A percentile compares a stretch with the other conserved stretches of the same genome.
These are phyloP conservation scores for Obelidium mucronatum DNA, from an alignment of 192 early-diverging fungal species.

Conservation along the genomic window DNA sequence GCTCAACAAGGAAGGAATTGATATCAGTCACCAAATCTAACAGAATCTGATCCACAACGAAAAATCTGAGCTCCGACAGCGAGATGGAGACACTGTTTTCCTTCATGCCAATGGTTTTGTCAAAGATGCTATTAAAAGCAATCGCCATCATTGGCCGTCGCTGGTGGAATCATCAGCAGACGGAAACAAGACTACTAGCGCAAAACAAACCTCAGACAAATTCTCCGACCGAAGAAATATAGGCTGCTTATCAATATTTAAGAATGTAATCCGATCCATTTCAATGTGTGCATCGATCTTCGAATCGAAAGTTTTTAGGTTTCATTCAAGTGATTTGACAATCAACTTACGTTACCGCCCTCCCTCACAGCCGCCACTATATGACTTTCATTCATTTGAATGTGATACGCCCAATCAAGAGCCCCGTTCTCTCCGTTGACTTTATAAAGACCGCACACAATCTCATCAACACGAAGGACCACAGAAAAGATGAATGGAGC, in stretches of 20 bases:
- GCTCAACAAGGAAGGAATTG: slow-evolving; percentile 62
- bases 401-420: slow-evolving; percentile 2
- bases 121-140: slow-evolving; percentile 56
- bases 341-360: neutral
- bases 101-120: slow-evolving; percentile 60
- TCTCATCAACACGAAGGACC: slow-evolving; percentile 13
- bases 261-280: slow-evolving; percentile 8
- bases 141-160: slow-evolving; percentile 66
- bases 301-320: neutral
- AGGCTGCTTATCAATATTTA: slow-evolving; percentile 38
- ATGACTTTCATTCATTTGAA: neutral
- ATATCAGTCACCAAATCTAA: slow-evolving; percentile 58
- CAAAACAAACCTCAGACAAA: slow-evolving; percentile 18
- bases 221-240: slow-evolving; percentile 27
- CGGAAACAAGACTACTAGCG: neutral
- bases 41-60: slow-evolving; percentile 41
- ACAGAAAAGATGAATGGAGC: slow-evolving; percentile 5
- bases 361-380: neutral
- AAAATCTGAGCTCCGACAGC: slow-evolving; percentile 57
- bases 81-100: slow-evolving; percentile 65
- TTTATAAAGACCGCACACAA: slow-evolving; percentile 15
- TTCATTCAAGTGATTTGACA: neutral
- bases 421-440: slow-evolving; percentile 23
- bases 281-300: neutral
- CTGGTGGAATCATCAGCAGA: slow-evolving; percentile 7